Percentiles rank a stretch among this genome's conserved stretches.
phyloP scores from a whole-genome alignment of 805 yeast species.

The Wickerhamiella alocasiicola region DNA sequence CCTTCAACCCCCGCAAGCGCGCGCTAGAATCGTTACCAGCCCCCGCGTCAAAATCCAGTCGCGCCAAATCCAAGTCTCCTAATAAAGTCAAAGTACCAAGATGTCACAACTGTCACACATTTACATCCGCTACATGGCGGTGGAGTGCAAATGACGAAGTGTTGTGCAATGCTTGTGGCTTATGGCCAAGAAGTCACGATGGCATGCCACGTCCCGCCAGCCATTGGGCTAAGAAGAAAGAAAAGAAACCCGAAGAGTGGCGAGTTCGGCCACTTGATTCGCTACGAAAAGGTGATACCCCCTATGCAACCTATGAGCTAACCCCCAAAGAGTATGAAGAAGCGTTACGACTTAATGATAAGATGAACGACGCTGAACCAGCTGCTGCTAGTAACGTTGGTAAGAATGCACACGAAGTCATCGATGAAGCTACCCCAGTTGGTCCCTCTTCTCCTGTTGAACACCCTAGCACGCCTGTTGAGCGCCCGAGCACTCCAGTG shows the following conservation, averaged over 20 bases:
- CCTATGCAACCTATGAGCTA: background rate
- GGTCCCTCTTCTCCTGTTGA: background rate
- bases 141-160: slow-evolving; percentile 11
- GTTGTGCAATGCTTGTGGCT: slow-evolving; percentile 27
- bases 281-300: background rate
- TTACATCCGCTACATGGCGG: slow-evolving; percentile 20
- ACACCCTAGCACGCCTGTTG: background rate
- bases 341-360: background rate
- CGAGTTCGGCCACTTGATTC: background rate
- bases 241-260: slow-evolving; percentile 4
- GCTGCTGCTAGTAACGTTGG: background rate
- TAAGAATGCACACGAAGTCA: background rate
- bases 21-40: slow-evolving; percentile 6
- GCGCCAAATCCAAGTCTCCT: background rate
- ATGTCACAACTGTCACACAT: slow-evolving; percentile 21
- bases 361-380: background rate
- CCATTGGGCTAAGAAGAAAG: slow-evolving; percentile 21
- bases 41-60: slow-evolving; percentile 2
- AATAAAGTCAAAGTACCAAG: slow-evolving; percentile 5
- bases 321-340: background rate
- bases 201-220: slow-evolving; percentile 24
- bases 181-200: slow-evolving; percentile 23
- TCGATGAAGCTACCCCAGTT: background rate
- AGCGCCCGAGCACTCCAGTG: background rate
- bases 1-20: background rate